phyloP scores from a whole-genome alignment of 768 basidiomycete genomes.

The Boletus bicolor region DNA sequence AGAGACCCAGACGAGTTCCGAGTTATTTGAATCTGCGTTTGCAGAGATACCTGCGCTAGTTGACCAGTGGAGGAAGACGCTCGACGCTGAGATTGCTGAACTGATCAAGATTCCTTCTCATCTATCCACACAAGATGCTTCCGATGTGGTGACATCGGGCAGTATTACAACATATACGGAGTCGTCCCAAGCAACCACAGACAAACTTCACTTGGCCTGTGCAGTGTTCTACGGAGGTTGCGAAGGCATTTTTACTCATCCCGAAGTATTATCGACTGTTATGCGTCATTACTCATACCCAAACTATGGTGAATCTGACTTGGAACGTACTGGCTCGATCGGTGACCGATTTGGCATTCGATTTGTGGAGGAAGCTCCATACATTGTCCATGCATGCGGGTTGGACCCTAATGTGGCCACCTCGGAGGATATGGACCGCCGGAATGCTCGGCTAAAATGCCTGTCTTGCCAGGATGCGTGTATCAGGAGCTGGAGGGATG shows the following conservation, averaged over 20 bases:
- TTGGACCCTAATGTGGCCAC: slow-evolving; percentile 13
- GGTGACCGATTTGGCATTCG: background rate
- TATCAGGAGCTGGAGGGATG: slow-evolving; percentile 8
- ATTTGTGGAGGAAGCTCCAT: background rate
- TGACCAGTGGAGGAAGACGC: background rate
- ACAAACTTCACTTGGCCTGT: background rate
- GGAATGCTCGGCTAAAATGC: slow-evolving; percentile 5
- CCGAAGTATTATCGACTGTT: background rate
- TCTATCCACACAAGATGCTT: background rate
- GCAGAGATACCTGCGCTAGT: background rate
- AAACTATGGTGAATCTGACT: no score
- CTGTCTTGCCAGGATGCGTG: background rate
- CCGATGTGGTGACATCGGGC: background rate
- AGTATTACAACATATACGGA: background rate
- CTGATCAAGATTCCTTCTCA: background rate
- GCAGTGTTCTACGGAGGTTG: background rate
- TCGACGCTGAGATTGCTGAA: background rate
- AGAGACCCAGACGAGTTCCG: background rate
- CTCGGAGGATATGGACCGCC: slow-evolving; percentile 10
- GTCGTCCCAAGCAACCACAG: background rate
- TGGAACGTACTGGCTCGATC: background rate
- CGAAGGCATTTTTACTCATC: background rate
- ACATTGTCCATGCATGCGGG: slow-evolving; percentile 13
- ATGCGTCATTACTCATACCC: background rate
- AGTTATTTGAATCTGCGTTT: background rate